A percentile compares a stretch with the other conserved stretches of the same genome.
phyloP scores from a whole-genome alignment of 208 protist species.

The Wallacemonas sp. region DNA sequence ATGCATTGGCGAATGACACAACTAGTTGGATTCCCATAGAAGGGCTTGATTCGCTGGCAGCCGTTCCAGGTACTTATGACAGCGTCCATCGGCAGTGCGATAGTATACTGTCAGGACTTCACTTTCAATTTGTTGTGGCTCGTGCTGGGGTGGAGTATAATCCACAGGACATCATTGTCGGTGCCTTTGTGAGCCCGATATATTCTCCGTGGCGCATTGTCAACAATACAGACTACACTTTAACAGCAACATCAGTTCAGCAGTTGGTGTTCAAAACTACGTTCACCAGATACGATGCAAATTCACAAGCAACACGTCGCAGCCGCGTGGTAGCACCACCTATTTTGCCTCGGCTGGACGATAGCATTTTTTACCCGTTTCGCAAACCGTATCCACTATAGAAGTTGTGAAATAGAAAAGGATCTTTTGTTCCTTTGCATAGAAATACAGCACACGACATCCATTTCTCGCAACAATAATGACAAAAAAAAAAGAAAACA shows the following conservation, averaged over 20 bases:
- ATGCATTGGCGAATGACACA: constrained; percentile 72
- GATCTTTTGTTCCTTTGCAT: constrained; percentile 15
- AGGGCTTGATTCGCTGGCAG: constrained; percentile 29
- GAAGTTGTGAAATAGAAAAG: constrained; percentile 14
- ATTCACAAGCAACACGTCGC: constrained; percentile 46
- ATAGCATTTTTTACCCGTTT: constrained; percentile 83
- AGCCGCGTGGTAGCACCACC: constrained; percentile 52
- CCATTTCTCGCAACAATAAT: not conserved
- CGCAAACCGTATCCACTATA: constrained; percentile 29
- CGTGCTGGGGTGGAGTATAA: constrained; percentile 70
- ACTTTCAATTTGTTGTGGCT: constrained; percentile 71
- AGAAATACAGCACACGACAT: too few relatives aligned
- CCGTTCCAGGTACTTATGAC: constrained; percentile 39
- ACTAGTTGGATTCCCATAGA: constrained; percentile 69
- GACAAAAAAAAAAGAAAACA: too few relatives aligned
- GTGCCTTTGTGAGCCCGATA: constrained; percentile 61
- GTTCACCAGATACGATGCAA: constrained; percentile 44
- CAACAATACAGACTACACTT: constrained; percentile 50
- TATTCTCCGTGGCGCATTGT: constrained; percentile 45
- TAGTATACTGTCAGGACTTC: constrained; percentile 56
- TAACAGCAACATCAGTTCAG: constrained; percentile 33
- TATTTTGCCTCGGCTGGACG: constrained; percentile 61
- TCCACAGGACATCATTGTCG: constrained; percentile 76
- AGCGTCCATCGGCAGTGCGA: constrained; percentile 41
- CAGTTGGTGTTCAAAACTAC: constrained; percentile 47